Evolutionary conservation across 1,284 basidiomycete species (phyloP).

Genomic region (Jaminaea rosea): DNA sequence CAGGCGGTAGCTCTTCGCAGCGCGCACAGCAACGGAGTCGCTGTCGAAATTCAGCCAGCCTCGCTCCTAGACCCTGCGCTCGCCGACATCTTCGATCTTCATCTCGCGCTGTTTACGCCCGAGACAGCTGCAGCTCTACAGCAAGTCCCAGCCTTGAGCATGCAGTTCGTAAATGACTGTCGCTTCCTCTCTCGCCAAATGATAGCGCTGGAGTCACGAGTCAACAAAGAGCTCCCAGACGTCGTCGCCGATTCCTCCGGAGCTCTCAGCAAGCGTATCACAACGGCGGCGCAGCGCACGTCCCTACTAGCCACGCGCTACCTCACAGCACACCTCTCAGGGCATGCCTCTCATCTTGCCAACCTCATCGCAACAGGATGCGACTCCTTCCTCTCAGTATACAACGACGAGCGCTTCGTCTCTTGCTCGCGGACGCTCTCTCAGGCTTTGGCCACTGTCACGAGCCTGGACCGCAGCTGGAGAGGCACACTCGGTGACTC

Average conservation of each 20-base stretch:
- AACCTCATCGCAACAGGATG: conserved; percentile 47
- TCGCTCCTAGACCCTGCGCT: conserved; percentile 4
- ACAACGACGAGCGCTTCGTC: conserved; percentile 60
- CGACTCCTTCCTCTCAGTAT: not conserved
- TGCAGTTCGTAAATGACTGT: conserved; percentile 82
- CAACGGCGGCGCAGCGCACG: conserved; percentile 41
- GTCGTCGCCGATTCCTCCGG: no score
- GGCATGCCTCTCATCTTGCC: conserved; percentile 26
- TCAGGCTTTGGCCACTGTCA: conserved; percentile 61
- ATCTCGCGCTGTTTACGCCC: conserved; percentile 71
- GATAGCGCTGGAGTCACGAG: not conserved
- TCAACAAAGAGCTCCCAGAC: no score
- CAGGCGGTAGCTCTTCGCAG: not conserved
- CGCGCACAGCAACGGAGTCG: no score
- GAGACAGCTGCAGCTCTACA: conserved; percentile 55
- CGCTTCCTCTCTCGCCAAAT: conserved; percentile 56
- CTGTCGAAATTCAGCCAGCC: not conserved
- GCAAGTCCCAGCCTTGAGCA: conserved; percentile 56
- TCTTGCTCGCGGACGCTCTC: conserved; percentile 66
- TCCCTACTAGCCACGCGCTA: conserved; percentile 21
- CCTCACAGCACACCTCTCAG: conserved; percentile 27
- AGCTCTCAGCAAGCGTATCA: no score
- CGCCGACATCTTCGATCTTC: conserved; percentile 64
- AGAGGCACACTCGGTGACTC: conserved; percentile 55
- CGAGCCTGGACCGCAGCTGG: conserved; percentile 60